These are phyloP conservation scores for Mercurialis annua DNA, from an alignment of 345 rosid genomes.

Conservation along the genomic window DNA sequence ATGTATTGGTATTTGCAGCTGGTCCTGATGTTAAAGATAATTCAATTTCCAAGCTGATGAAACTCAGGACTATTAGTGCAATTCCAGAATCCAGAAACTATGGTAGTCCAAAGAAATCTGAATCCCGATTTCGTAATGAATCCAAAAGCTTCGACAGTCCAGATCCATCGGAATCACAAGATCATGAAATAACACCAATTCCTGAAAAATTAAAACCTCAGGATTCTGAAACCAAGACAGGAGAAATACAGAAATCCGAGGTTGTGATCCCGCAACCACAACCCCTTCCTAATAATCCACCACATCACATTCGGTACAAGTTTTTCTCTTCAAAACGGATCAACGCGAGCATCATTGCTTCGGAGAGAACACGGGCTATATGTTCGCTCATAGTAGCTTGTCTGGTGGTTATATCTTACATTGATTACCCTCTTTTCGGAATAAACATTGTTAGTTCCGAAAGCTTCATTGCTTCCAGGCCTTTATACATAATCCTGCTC, in stretches of 20 bases:
- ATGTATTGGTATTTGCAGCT: slow-evolving; percentile 3
- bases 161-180: no score
- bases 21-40: neutral
- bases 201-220: neutral
- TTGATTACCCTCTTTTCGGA: slow-evolving; percentile 39
- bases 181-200: no score
- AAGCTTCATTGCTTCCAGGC: slow-evolving; percentile 46
- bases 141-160: no score
- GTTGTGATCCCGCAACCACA: neutral
- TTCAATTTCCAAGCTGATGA: neutral
- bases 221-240: neutral
- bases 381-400: slow-evolving; percentile 57
- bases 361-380: slow-evolving; percentile 48
- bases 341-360: slow-evolving; percentile 48
- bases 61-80: neutral
- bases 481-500: slow-evolving; percentile 58
- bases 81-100: neutral
- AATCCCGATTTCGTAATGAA: neutral
- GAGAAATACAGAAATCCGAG: neutral
- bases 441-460: slow-evolving; percentile 31
- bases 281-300: slow-evolving; percentile 6
- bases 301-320: neutral
- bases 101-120: neutral
- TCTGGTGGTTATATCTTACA: slow-evolving; percentile 46
- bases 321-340: slow-evolving; percentile 53